phyloP scores from a whole-genome alignment of 2,329 filamentous ascomycete species.

The Esteya vermicola region DNA sequence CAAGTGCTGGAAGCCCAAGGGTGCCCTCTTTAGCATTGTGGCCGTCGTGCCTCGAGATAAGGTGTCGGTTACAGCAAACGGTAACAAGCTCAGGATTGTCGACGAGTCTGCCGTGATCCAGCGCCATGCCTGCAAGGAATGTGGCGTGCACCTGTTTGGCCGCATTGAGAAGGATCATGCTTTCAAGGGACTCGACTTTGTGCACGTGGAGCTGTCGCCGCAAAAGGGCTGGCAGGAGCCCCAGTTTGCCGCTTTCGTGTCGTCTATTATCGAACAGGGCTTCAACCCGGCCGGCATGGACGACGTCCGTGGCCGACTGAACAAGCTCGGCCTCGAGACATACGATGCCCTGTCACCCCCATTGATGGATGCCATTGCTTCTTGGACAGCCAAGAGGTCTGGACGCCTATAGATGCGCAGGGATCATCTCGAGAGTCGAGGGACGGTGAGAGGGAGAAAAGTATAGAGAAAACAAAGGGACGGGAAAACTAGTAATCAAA shows the following conservation, averaged over 20 bases:
- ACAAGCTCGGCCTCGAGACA: conserved; percentile 38
- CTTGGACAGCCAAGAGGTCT: conserved; percentile 37
- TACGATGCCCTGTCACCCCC: conserved; percentile 49
- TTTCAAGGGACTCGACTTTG: conserved; percentile 57
- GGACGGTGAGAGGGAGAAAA: neutral
- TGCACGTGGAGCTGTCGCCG: conserved; percentile 47
- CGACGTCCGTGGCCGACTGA: conserved; percentile 38
- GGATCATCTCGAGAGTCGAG: too few species aligned
- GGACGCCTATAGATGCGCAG: too few species aligned
- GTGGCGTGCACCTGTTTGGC: conserved; percentile 48
- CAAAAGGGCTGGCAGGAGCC: conserved; percentile 56
- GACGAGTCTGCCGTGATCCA: conserved; percentile 43
- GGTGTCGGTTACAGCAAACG: conserved; percentile 42
- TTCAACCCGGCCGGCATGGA: conserved; percentile 40
- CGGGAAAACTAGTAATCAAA: too few species aligned
- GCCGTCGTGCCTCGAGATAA: conserved; percentile 43
- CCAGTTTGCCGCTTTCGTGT: conserved; percentile 56
- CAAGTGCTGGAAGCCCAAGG: conserved; percentile 56
- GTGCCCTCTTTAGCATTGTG: conserved; percentile 50
- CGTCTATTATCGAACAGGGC: conserved; percentile 54
- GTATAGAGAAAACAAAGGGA: neutral
- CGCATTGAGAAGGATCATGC: conserved; percentile 50
- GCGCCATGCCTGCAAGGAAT: conserved; percentile 45
- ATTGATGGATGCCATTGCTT: conserved; percentile 48
- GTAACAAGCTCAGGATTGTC: conserved; percentile 39